These are phyloP conservation scores for Calonectria pteridis DNA, from an alignment of 2,329 filamentous ascomycete species.

Conservation along the genomic window DNA sequence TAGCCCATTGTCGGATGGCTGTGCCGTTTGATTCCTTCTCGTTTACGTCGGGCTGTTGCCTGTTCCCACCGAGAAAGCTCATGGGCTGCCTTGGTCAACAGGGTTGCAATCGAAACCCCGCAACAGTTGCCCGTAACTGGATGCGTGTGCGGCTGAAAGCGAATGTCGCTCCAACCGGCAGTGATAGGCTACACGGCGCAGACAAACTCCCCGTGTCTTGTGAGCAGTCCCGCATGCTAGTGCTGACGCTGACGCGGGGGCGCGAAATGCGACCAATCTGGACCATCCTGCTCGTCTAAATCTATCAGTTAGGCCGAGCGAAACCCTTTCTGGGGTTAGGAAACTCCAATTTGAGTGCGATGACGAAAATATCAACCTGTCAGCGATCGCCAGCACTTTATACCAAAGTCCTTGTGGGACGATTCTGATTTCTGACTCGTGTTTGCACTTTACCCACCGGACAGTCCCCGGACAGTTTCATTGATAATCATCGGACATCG, in stretches of 20 bases:
- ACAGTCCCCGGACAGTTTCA: background rate
- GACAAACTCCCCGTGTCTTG: background rate
- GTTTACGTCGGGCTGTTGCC: background rate
- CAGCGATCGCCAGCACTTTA: background rate
- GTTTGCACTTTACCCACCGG: background rate
- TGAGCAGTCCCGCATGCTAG: background rate
- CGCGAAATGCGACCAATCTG: background rate
- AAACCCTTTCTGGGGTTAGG: background rate
- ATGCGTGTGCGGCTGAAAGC: background rate
- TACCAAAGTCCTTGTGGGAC: background rate
- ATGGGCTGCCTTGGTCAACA: background rate
- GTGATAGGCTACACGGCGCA: rapidly evolving
- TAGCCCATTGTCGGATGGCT: no score
- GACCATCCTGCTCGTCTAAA: background rate
- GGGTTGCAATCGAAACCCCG: background rate
- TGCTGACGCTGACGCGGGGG: background rate
- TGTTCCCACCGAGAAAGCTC: no score
- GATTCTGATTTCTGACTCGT: background rate
- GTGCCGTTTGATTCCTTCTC: background rate
- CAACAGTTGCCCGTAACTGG: background rate
- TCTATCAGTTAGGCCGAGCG: background rate
- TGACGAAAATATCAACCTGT: background rate
- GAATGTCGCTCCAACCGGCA: background rate
- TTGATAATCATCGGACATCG: background rate
- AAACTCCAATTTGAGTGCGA: background rate